Conservation (phyloP, 148 eudicot species). For the Amaranthus cruentus region DNA sequence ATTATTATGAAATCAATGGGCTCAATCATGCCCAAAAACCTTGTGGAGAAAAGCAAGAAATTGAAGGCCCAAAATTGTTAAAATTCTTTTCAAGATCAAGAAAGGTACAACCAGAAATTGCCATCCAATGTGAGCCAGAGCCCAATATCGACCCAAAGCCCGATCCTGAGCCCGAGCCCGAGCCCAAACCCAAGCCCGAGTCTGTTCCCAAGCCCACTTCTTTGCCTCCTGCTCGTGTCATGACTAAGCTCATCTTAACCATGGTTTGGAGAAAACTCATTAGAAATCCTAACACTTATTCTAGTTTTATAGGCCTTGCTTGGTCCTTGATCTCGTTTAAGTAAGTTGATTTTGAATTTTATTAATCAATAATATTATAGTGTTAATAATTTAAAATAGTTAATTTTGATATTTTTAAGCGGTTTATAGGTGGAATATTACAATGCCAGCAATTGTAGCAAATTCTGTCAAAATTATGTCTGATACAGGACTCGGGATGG, state of each 20-base stretch:
- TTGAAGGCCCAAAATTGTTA: too few relatives aligned
- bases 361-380: not conserved
- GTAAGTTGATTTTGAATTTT: constrained; percentile 14
- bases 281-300: constrained; percentile 72
- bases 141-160: too few relatives aligned
- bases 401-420: not conserved
- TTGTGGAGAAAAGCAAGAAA: too few relatives aligned
- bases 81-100: too few relatives aligned
- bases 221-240: constrained; percentile 69
- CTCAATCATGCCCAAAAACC: too few relatives aligned
- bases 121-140: too few relatives aligned
- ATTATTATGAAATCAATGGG: too few relatives aligned
- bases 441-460: constrained; percentile 66
- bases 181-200: too few relatives aligned
- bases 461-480: constrained; percentile 64
- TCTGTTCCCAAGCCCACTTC: constrained; percentile 35
- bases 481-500: constrained; percentile 89
- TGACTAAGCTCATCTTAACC: constrained; percentile 68
- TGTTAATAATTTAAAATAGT: not conserved
- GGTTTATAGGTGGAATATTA: constrained; percentile 46
- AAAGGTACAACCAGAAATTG: too few relatives aligned
- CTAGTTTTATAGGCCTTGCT: constrained; percentile 66
- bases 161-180: too few relatives aligned
- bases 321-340: constrained; percentile 75
- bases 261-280: constrained; percentile 90